Base-by-base conservation (phyloP, 2,329 filamentous ascomycete species). In the Teratosphaeria zuluensis region DNA sequence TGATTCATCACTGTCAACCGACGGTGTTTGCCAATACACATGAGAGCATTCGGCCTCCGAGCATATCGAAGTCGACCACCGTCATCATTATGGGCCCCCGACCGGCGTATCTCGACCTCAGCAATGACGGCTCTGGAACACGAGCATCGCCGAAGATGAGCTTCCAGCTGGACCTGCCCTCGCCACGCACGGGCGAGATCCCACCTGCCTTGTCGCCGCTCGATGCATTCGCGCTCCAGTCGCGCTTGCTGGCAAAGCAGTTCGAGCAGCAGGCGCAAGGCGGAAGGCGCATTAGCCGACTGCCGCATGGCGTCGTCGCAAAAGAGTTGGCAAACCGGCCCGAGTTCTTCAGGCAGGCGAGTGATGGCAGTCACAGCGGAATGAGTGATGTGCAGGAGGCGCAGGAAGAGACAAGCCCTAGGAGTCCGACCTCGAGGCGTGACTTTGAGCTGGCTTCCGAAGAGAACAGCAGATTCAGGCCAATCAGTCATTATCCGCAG, bases 171-270 rank as follows among this genome's bases (percentile, higher is more conserved):
- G 71, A 73, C 66, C 72, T 80, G 28, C 77, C 78, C 53, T 79
- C 77, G 59, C 78, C 78, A 48, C 75, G 76, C 58, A 70, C 74
- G n/a, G 78, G 78, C 71, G 74, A 85, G 66, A 82, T 88, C 1
- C 92, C 94, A 21, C 94, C 94, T 4, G 89, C 94, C 56, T 81
- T 97, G 58, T 97, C 94, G 7, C 94, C 94, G 11, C 82, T 99
- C 64, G 94, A 99, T 80, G 92, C 92, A 54, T 95, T 99, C 71
- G 92, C 92, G 24, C 81, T 92, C 62, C 92, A 97, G 71, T 95
- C 92, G 67, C 87, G 92, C 59, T 77, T 95, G 66, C 82, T 99
- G 56, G 91, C 91, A 46, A 89, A 85, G 75, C 88, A 95, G 74
- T 84, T 99, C 61, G 87, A 96, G 72, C 87, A 94, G 63, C 82